Evolutionary conservation across 352 stramenopile genomes (phyloP), one percentile per base, ranked within the genome.

Genomic region (Pythium insidiosum): DNA sequence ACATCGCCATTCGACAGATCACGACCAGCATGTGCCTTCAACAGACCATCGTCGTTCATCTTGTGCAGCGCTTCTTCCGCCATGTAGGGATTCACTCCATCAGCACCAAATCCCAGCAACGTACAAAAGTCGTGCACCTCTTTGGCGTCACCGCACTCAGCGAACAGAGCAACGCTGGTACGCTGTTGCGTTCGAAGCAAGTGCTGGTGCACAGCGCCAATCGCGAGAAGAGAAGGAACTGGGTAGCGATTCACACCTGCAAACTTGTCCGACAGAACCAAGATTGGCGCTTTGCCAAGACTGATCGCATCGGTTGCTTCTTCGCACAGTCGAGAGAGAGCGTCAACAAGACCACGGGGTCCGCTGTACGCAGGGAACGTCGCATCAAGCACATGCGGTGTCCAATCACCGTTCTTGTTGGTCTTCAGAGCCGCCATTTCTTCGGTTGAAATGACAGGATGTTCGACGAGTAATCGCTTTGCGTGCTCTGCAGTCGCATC

Each of bases 101-200:
- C 93, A 46, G 90, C 95, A 41, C 95, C 95, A 59, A 95, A 98
- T 24, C 91, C 91, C 47, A 97, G 73, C 18, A 97, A 64, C 2
- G 88, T 96, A 26, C 87, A 90, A 64, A 95, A 96, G 61, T 98
- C 91, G 57, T 97, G 89, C n/a, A 97, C 93, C 73, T 98, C 95
- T 60, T 96, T 95, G 6, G 82, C 85, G 63, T 98, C 95, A 65
- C 91, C 94, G 47, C 75, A 87, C 69, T 98, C 94, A 12, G 82
- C 66, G 59, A 98, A 97, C 44, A 98, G 73, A 21, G 89, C 92
- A 43, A 90, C 84, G 49, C 70, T 75, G 13, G 72, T 84, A 58
- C 69, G 68, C 54, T 97, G 89, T 47, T 97, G 94, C 6, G 88
- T 97, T 20, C 83, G 79, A 18, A 98, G 68, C 34, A 98, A 68